phyloP scores from a whole-genome alignment of 1,284 basidiomycete species.

The Uromyces viciae-fabae region DNA sequence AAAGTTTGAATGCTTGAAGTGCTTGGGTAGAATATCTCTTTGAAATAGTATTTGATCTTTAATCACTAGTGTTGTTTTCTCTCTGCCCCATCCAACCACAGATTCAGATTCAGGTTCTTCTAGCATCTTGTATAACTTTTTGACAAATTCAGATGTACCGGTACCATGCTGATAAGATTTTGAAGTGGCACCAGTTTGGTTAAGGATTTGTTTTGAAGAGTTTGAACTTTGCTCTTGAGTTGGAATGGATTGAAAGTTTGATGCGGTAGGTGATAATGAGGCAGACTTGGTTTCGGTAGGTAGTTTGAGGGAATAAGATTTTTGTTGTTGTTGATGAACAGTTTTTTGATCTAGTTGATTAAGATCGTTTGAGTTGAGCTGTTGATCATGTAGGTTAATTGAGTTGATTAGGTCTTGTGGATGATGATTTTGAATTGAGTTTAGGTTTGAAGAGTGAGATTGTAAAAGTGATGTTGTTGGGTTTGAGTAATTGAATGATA shows the following conservation, averaged over 20 bases:
- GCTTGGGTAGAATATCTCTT: conserved; percentile 82
- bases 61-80: conserved; percentile 86
- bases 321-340: neutral
- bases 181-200: neutral
- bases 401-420: too few species aligned
- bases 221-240: neutral
- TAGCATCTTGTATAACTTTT: conserved; percentile 93
- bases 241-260: neutral
- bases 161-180: neutral
- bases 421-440: too few species aligned
- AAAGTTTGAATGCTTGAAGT: conserved; percentile 97
- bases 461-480: neutral
- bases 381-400: too few species aligned
- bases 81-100: conserved; percentile 80
- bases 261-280: neutral
- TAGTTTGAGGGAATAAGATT: neutral
- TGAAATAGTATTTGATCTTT: conserved; percentile 99
- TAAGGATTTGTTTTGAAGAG: neutral
- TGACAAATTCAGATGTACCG: conserved; percentile 74
- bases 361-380: too few species aligned
- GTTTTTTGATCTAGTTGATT: too few species aligned
- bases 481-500: too few species aligned
- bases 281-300: neutral
- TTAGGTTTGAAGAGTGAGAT: too few species aligned
- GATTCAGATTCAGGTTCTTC: conserved; percentile 71